phyloP scores from a whole-genome alignment of 2,329 filamentous ascomycete species.

The Sporothrix curviconia region DNA sequence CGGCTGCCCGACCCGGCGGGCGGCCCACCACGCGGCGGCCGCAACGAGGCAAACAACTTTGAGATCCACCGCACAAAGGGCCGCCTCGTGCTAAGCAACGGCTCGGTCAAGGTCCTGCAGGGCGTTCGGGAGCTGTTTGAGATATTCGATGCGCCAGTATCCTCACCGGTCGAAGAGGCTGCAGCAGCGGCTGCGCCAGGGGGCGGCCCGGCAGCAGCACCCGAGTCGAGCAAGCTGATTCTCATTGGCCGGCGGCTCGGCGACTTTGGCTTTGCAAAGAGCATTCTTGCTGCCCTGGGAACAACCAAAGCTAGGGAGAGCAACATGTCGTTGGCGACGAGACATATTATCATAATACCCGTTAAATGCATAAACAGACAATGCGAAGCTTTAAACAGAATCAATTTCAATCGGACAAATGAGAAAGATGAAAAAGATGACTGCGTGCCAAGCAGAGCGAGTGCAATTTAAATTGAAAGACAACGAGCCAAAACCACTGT shows the following conservation, averaged over 20 bases:
- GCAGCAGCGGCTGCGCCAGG: constrained; percentile 15
- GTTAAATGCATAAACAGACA: too few species aligned
- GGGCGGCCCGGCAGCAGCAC: constrained; percentile 13
- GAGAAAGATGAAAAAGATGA: too few species aligned
- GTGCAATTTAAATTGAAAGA: too few species aligned
- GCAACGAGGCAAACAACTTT: constrained; percentile 38
- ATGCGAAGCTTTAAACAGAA: too few species aligned
- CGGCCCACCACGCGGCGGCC: background rate
- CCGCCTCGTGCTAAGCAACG: constrained; percentile 58
- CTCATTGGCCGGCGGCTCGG: constrained; percentile 54
- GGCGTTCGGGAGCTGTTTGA: constrained; percentile 93
- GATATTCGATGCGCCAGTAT: constrained; percentile 58
- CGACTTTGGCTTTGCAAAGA: constrained; percentile 46
- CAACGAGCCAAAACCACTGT: too few species aligned
- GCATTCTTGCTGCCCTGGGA: constrained; percentile 20
- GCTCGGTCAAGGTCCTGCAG: constrained; percentile 70
- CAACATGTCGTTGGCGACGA: background rate
- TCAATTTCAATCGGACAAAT: too few species aligned
- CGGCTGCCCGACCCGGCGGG: constrained; percentile 41
- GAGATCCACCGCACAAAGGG: constrained; percentile 89
- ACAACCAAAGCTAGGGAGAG: background rate
- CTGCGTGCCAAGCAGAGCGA: too few species aligned
- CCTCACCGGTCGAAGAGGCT: constrained; percentile 22
- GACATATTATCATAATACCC: too few species aligned
- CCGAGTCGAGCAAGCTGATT: constrained; percentile 50